phyloP scores from a whole-genome alignment of 768 basidiomycete species.

The Boletus edulis region DNA sequence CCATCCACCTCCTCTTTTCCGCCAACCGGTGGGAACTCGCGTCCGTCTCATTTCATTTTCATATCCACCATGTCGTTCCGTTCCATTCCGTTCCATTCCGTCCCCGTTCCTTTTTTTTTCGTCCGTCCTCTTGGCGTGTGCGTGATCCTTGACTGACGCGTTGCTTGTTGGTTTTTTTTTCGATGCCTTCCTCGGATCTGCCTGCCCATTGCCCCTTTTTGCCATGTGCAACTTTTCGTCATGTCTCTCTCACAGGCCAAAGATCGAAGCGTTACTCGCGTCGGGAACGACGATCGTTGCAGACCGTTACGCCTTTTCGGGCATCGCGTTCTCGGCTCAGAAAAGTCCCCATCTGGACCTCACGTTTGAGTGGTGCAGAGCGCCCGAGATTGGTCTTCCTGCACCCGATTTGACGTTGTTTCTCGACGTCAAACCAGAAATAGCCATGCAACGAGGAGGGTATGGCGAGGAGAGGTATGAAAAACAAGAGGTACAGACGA shows the following conservation, averaged over 20 bases:
- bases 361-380: conserved; percentile 78
- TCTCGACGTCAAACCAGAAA: conserved; percentile 74
- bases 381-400: conserved; percentile 86
- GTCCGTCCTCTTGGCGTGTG: too few relatives aligned
- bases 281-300: conserved; percentile 76
- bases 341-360: conserved; percentile 45
- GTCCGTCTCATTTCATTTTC: conserved; percentile 41
- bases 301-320: conserved; percentile 96
- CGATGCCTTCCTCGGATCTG: neutral
- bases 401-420: conserved; percentile 87
- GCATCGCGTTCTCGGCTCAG: conserved; percentile 81
- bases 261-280: conserved; percentile 57
- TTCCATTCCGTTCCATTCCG: too few relatives aligned
- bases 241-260: conserved; percentile 39
- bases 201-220: too few relatives aligned
- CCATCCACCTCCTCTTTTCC: conserved; percentile 91
- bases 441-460: conserved; percentile 66
- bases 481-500: conserved; percentile 67
- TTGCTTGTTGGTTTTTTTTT: neutral
- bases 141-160: neutral
- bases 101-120: neutral
- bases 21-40: conserved; percentile 97
- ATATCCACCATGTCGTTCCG: too few relatives aligned
- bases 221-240: too few relatives aligned
- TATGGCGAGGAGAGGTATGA: conserved; percentile 91